phyloP scores from a whole-genome alignment of 1,284 basidiomycete species.

The Puccinia hordei region DNA sequence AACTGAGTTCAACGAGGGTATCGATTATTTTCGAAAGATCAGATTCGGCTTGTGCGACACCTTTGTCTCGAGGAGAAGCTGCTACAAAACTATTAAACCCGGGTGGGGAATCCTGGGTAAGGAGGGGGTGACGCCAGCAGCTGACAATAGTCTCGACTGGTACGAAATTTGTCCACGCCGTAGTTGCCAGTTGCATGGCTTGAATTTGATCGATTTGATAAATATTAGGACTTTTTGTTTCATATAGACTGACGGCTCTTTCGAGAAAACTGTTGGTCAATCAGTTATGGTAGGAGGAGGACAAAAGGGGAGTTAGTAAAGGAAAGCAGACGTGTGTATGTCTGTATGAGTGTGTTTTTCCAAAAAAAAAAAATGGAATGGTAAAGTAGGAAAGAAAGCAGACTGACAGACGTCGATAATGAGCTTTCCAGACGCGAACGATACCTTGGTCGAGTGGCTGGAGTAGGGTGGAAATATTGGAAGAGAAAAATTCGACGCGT shows the following conservation, averaged over 20 bases:
- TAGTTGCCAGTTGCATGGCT: constrained; percentile 27
- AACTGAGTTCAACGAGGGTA: constrained; percentile 27
- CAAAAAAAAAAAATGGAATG: neutral
- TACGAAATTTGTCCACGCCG: constrained; percentile 25
- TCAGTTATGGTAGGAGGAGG: neutral
- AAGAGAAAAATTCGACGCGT: constrained; percentile 35
- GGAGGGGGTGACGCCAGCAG: constrained; percentile 25
- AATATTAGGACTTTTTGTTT: constrained; percentile 19
- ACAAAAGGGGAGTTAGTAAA: neutral
- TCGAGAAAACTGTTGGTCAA: constrained; percentile 8
- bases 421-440: constrained; percentile 31
- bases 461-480: neutral
- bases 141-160: constrained; percentile 1
- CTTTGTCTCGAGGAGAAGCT: neutral
- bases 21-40: constrained; percentile 19
- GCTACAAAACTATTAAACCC: constrained; percentile 3
- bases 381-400: neutral
- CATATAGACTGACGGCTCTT: constrained; percentile 1
- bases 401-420: constrained; percentile 35
- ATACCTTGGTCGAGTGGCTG: constrained; percentile 34
- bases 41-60: constrained; percentile 4
- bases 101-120: neutral
- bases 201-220: constrained; percentile 40
- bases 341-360: neutral
- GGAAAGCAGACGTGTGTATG: too few species aligned